Evolutionary conservation across 345 rosid genomes (phyloP).

Genomic region (Aethionema arabicum): DNA sequence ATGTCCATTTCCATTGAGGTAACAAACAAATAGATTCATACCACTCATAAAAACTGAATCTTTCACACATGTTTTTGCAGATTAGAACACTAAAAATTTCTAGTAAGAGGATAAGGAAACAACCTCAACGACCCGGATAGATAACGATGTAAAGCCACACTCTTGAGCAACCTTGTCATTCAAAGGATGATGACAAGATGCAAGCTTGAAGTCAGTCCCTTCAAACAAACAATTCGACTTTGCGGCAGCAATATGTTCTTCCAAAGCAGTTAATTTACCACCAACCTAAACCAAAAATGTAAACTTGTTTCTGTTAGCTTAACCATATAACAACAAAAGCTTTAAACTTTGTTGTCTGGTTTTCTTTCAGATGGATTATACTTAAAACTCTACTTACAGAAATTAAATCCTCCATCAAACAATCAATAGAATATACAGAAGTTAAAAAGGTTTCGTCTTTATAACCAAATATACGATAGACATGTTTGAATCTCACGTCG

Average conservation of each 20-base stretch:
- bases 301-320: neutral
- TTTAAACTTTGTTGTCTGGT: conserved; percentile 6
- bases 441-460: conserved; percentile 13
- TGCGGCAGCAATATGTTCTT: conserved; percentile 58
- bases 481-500: neutral
- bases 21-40: neutral
- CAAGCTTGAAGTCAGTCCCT: conserved; percentile 96
- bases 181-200: conserved; percentile 62
- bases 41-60: neutral
- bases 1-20: neutral
- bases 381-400: conserved; percentile 5
- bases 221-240: conserved; percentile 54
- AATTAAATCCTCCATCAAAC: neutral
- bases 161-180: conserved; percentile 71
- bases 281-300: conserved; percentile 58
- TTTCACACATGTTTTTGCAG: neutral
- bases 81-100: conserved; percentile 2
- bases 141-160: conserved; percentile 87
- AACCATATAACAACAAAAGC: conserved; percentile 12
- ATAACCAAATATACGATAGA: no score
- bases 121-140: conserved; percentile 83
- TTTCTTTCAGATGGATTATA: conserved; percentile 9
- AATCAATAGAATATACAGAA: conserved; percentile 10
- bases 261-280: conserved; percentile 59
- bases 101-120: conserved; percentile 10